Conservation (phyloP, 768 basidiomycete genomes). For the Termitomyces sp. region DNA sequence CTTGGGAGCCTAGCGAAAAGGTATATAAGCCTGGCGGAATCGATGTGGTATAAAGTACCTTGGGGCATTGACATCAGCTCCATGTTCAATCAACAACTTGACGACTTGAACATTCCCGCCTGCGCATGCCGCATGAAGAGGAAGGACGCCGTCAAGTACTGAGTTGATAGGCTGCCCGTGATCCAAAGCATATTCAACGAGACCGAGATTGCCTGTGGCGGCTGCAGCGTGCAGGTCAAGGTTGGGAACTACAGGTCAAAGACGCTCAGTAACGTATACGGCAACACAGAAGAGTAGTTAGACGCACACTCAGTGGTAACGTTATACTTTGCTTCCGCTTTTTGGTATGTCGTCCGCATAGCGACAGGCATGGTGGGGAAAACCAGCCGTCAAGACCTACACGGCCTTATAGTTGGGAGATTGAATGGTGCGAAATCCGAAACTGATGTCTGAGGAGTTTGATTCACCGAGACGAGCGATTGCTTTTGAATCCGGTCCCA, state of each 20-base stretch:
- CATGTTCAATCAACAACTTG: constrained; percentile 80
- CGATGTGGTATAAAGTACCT: constrained; percentile 41
- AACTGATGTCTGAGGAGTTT: constrained; percentile 18
- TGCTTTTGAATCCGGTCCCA: constrained; percentile 8
- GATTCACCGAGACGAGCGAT: constrained; percentile 11
- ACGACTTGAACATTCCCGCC: constrained; percentile 89
- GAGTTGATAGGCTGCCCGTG: constrained; percentile 97
- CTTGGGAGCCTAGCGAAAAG: constrained; percentile 51
- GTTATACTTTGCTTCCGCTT: constrained; percentile 52
- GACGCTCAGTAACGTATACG: not conserved
- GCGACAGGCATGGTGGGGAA: constrained; percentile 41
- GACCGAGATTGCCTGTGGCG: constrained; percentile 82
- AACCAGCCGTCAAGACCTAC: constrained; percentile 16
- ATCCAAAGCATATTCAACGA: constrained; percentile 87
- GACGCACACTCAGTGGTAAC: constrained; percentile 52
- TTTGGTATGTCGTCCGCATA: constrained; percentile 38
- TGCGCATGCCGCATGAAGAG: constrained; percentile 90
- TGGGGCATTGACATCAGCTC: constrained; percentile 97
- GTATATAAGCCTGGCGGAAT: constrained; percentile 1
- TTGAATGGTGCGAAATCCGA: constrained; percentile 15
- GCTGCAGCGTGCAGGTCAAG: constrained; percentile 76
- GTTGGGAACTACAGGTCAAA: constrained; percentile 50
- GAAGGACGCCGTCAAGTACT: constrained; percentile 93
- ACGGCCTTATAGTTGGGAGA: constrained; percentile 10
- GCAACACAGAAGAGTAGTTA: constrained; percentile 4